Base-by-base conservation (phyloP, 2,329 filamentous ascomycete genomes). In the Rutstroemia sp. region DNA sequence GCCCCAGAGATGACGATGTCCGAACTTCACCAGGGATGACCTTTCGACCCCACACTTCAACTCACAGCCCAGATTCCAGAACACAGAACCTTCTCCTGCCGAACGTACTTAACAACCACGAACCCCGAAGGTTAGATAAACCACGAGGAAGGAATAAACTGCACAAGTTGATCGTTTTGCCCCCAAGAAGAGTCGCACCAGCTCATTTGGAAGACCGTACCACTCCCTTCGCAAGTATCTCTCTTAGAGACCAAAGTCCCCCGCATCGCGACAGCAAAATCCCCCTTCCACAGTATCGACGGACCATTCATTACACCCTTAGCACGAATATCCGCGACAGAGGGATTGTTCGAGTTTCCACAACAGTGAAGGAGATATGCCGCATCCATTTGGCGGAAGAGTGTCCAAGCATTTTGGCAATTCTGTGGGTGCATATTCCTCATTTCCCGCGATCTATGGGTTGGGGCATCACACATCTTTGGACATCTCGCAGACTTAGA, bases 371-470 rank as follows among this genome's bases (percentile, higher is more conserved):
- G 30, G 27, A 55, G 38, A 38, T 4, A 56, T 56, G 54, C 23
- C 41, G 21, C 78, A 80, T 64, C 78, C 78, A 9, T 80, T 80
- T 66, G 74, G 74, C 60, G 78, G 78, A 12, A 70, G 75, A 60
- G 71, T 81, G 48, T 76, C 73, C 64, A 73, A 69, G 60, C 75
- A 76, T 60, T 79, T 81, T 65, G 75, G 76, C 46, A 75, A 77
- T 55, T 73, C 71, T 62, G 77, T 19, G 9, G 7, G 39, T 79
- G 71, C 50, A 67, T 56, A 51, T 56, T 52, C 30, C 30, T 34
- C 30, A 14, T 34, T 34, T 34, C 10, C 10, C 30, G 4, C 30
- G 10, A 9, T 34, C 12, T 10, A 34, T 34, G 30, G 30, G 30
- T 14, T 34, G 30, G 30, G 30, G 30, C 30, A 34, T 34, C 10